Base-by-base conservation (phyloP, 768 basidiomycete species). In the Lactarius akahatsu region DNA sequence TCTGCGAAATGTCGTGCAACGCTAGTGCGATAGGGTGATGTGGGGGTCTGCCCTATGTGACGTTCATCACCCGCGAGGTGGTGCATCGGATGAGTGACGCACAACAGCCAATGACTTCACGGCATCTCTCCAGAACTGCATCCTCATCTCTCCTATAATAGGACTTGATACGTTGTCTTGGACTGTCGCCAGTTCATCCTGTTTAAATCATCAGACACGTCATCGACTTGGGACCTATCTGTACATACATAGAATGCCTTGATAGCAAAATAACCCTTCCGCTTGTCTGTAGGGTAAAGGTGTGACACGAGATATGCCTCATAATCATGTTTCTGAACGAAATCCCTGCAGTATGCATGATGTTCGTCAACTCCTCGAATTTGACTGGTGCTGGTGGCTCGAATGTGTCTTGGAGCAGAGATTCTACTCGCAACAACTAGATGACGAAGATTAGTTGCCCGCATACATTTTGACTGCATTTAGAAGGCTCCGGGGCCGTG, bases 71-170 rank as follows among this genome's bases (percentile, higher is more conserved):
- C 58, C 69, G 65, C 20, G n/a, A 38, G 62, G 32, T 32, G 10
- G 36, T 34, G 40, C 7, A 63, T 54, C 38, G 13, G 58, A 13
- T 40, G 36, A 54, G 20, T 75, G 4, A 76, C 82, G 74, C 72
- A 90, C 92, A 73, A 88, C 83, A 71, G 78, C 78, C 26, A 92
- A 84, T 57, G 78, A 82, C 71, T 87, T 90, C 32, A 94, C 72
- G 15, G 90, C 86, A 73, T 95, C 91, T 71, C 86, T 84, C 92
- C 92, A 95, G 74, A 94, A 94, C 74, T 93, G 88, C 80, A 92
- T 84, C 69, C 91, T 82, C 83, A 93, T 91, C 74, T 86, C 85
- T n/a, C 91, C 92, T 63, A 94, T 85, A 45, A 83, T 80, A 41
- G 84, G 74, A 65, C 88, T 89, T 20, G 91, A 90, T 16, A 91